phyloP scores from a whole-genome alignment of 306 rosid genomes.

The Vicia sativa region DNA sequence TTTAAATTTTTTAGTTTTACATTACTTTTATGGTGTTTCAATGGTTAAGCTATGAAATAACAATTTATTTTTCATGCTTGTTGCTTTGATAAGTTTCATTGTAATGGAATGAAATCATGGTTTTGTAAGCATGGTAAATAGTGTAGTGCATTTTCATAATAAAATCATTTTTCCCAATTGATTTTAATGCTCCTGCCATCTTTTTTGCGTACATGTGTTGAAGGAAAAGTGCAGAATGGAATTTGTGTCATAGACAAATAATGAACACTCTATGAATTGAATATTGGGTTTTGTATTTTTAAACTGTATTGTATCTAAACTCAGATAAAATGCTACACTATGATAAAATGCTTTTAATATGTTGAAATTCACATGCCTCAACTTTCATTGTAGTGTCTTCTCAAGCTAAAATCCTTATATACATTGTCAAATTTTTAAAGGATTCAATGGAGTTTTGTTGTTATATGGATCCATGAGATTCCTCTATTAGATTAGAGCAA shows the following conservation, averaged over 20 bases:
- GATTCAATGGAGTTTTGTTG: conserved; percentile 8
- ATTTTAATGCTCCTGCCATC: conserved; percentile 29
- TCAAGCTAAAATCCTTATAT: conserved; percentile 5
- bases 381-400: conserved; percentile 6
- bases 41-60: conserved; percentile 12
- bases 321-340: not conserved
- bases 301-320: conserved; percentile 14
- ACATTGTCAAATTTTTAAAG: not conserved
- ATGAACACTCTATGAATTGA: conserved; percentile 17
- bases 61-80: conserved; percentile 12
- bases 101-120: conserved; percentile 11
- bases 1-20: too few relatives aligned
- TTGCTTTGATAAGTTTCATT: conserved; percentile 13
- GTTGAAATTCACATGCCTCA: not conserved
- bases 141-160: conserved; percentile 3
- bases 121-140: conserved; percentile 8
- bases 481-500: conserved; percentile 1
- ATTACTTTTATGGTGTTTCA: conserved; percentile 25
- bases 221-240: not conserved
- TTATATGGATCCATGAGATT: conserved; percentile 15
- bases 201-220: not conserved
- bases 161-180: not conserved
- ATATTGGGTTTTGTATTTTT: not conserved
- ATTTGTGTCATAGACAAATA: not conserved
- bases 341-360: too few relatives aligned